Evolutionary conservation across 805 yeast species (phyloP).

Genomic region (Suhomyces pyralidae): DNA sequence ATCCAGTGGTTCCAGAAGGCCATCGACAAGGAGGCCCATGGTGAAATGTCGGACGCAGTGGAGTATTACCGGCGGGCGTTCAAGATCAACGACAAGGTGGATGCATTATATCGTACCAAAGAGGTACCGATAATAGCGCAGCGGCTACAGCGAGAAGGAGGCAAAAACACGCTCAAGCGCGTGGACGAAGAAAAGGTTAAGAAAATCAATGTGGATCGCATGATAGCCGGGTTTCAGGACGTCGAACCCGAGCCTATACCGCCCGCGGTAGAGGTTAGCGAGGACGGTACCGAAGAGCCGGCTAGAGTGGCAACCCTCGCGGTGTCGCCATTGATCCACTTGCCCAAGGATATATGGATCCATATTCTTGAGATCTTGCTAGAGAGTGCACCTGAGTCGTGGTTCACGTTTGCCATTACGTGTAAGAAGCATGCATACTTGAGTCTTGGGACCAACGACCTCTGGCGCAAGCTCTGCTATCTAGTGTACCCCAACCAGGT

Average conservation of each 20-base stretch:
- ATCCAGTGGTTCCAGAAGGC: slow-evolving; percentile 67
- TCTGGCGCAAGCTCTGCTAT: slow-evolving; percentile 51
- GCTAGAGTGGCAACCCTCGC: neutral
- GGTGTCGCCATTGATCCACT: slow-evolving; percentile 35
- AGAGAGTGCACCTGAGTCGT: slow-evolving; percentile 52
- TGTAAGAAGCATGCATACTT: slow-evolving; percentile 56
- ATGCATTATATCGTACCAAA: slow-evolving; percentile 59
- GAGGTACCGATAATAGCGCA: slow-evolving; percentile 43
- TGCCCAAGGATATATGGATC: slow-evolving; percentile 58
- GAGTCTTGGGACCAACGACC: slow-evolving; percentile 50
- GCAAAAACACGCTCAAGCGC: slow-evolving; percentile 26
- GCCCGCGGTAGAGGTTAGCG: slow-evolving; percentile 12
- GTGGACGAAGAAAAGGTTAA: slow-evolving; percentile 37
- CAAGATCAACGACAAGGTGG: slow-evolving; percentile 58
- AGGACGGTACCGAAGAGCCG: slow-evolving; percentile 12
- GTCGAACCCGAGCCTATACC: slow-evolving; percentile 29
- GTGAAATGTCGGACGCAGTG: slow-evolving; percentile 81
- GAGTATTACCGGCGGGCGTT: slow-evolving; percentile 69
- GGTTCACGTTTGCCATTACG: slow-evolving; percentile 59
- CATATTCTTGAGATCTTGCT: slow-evolving; percentile 49
- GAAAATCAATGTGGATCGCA: slow-evolving; percentile 39
- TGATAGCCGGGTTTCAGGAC: slow-evolving; percentile 36
- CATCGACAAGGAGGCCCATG: slow-evolving; percentile 65
- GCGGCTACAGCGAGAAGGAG: slow-evolving; percentile 17
- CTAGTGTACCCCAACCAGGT: slow-evolving; percentile 52